Evolutionary conservation across 1,284 basidiomycete genomes (phyloP), one percentile per base, ranked within the genome.

Genomic region (Ceratobasidium sp.): DNA sequence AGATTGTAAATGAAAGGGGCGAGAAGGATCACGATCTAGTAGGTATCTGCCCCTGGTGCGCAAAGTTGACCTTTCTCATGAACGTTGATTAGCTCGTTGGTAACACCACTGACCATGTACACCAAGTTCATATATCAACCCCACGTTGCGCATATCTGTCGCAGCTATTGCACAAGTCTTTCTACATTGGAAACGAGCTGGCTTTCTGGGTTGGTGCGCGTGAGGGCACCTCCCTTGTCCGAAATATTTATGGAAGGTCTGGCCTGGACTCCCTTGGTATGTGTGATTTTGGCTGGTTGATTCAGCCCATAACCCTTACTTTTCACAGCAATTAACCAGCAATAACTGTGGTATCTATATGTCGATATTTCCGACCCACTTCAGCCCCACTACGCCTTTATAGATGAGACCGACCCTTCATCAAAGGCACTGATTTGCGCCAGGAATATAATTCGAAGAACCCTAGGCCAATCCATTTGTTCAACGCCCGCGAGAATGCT

Each of bases 401-500:
- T 65, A 25, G 47, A 65, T 15, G 47, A 27, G 27, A 42, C 31
- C 13, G 20, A 47, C n/a, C n/a, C n/a, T 12, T 47, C 20, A 22
- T 47, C 6, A 6, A 20, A 20, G 10, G 13, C 10, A 47, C 45
- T 20, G 7, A 20, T 15, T 8, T 20, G n/a, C 10, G 45, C 13
- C n/a, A 22, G 20, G 17, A 40, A 40, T 40, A 8, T 17, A 6
- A 47, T 7, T 25, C 22, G 29, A 53, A 27, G 50, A 25, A 25
- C 15, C 29, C 38, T n/a, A 27, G 35, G 22, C 25, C 29, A 15
- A 34, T 65, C 7, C n/a, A 29, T n/a, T 38, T 65, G 20, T 65
- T 65, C 47, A 65, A 65, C 27, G 62, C 62, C 12, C 62, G 50
- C 13, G 47, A 65, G 20, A 47, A 65, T 31, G 62, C 62, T 10